Base-by-base conservation (phyloP, 1,139 yeast species). In the Saccharomyces uvarum region DNA sequence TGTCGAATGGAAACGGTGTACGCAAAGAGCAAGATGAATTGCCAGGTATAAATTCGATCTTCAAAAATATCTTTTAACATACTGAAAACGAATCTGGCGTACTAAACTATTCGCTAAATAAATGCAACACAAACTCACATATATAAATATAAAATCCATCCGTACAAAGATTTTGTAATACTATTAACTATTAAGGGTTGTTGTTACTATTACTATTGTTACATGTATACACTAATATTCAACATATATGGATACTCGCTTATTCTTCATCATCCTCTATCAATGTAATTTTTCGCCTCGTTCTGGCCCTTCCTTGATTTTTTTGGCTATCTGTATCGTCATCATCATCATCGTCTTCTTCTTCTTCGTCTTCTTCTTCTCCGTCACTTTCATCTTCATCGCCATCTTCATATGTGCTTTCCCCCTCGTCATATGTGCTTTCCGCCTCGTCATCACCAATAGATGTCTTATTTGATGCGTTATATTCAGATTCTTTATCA, bases 21-120 rank as follows among this genome's bases (percentile, higher is more conserved):
- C 44, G 7, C n/a, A 38, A 16, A 19, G 26, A 38, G 44, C 44
- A 38, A 38, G 44, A 38, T 16, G 44, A 38, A 19, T 53, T 65
- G 47, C 69, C 70, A 27, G 61, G 69, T 51, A 61, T 66, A 26
- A 64, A 60, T 50, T 57, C 63, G 4, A 61, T 65, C n/a, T 59
- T 67, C 51, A 63, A 65, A 54, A 62, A 19, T 38, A 38, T 56
- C 6, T 54, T 56, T 48, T 56, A 48, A 53, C 14, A 11, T 32
- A 16, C 24, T 21, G 19, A 19, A 19, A 38, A 38, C n/a, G 26
- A 16, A 38, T 38, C 14, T 9, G 19, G 44, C 19, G 19, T 38
- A 14, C 19, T 16, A 11, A 24, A 38, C 44, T 19, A 19, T 4
- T 38, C 13, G 26, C 21, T 38, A 16, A 38, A 38, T 38, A 24